Base-by-base conservation (phyloP, 2,329 filamentous ascomycete species). In the Malbranchea zuffiana region DNA sequence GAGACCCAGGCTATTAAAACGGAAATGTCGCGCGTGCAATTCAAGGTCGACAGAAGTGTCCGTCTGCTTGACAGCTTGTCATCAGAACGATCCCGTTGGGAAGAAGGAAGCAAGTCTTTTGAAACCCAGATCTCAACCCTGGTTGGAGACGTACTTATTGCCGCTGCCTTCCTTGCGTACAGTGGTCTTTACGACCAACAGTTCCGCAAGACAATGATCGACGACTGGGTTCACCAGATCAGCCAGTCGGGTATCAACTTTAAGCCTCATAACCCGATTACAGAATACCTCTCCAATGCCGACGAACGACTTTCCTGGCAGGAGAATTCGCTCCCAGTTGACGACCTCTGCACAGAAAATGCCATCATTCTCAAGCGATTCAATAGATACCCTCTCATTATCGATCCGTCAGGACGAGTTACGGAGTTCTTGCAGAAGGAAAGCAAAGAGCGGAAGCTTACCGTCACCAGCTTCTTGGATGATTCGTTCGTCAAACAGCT, bases 401-500 rank as follows among this genome's bases (percentile, higher is more conserved):
- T 98, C 57, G 90, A 98, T 60, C 92, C 92, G 1, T 96, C 90
- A 10, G 90, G 90, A 27, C 77, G 90, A 47, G 85, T 88, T 15
- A 90, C 85, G 1, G 90, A 98, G 51, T 98, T 96, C 67, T 60
- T 98, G 53, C 83, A 93, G 61, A 88, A 87, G 54, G 85, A 96
- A 62, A 90, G 81, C 70, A 88, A 88, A 56, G 86, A 94, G 36
- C 78, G 88, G 40, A 84, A 87, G 35, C 75, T 98, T 42, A 98
- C 88, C 0, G 84, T 98, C 34, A 98, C 90, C 1, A 96, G 90
- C 62, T 98, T 98, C 74, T 63, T 98, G 56, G 92, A 98, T 54
- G 88, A 94, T 56, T 92, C 85, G 0, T 98, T 98, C 58, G 90
- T 90, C 44, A 98, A 98, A 62, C 90, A 98, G 57, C 70, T 98